A percentile compares a stretch with the other conserved stretches of the same genome.
Conservation (phyloP, 768 basidiomycete genomes). For the Clitopilus hobsonii region DNA sequence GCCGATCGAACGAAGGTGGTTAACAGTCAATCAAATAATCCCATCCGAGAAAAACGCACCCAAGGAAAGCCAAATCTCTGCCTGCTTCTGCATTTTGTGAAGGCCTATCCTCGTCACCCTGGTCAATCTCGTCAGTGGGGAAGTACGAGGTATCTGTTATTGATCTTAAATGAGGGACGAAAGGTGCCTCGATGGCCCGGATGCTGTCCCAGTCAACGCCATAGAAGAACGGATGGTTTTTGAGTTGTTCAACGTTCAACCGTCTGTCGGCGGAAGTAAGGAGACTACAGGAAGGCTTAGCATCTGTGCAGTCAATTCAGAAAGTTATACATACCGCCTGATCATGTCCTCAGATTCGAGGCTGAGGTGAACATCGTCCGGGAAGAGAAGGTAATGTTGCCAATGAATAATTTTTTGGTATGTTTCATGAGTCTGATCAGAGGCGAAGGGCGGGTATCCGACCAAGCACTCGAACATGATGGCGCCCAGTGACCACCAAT, state of each 20-base stretch:
- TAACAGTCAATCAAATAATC: constrained; percentile 1
- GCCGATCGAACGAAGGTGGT: too few species aligned
- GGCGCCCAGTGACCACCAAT: constrained; percentile 99
- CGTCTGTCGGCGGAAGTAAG: constrained; percentile 82
- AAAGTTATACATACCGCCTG: constrained; percentile 48
- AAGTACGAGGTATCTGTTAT: constrained; percentile 98
- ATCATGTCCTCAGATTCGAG: constrained; percentile 89
- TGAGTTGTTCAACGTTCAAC: constrained; percentile 80
- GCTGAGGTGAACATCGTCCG: constrained; percentile 92
- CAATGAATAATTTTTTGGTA: constrained; percentile 98
- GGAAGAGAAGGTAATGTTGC: constrained; percentile 81
- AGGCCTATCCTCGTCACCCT: constrained; percentile 48
- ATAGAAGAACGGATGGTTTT: constrained; percentile 88
- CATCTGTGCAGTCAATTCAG: not conserved
- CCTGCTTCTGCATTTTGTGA: constrained; percentile 35
- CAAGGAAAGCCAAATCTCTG: constrained; percentile 65
- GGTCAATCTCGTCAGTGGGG: constrained; percentile 91
- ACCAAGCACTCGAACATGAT: constrained; percentile 99
- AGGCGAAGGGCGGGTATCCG: constrained; percentile 96
- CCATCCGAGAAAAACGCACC: constrained; percentile 31
- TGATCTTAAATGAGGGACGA: constrained; percentile 90
- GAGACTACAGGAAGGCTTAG: constrained; percentile 39
- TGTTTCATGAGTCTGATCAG: constrained; percentile 92
- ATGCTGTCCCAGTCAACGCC: constrained; percentile 93
- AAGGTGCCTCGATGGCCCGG: constrained; percentile 88